These are phyloP conservation scores for Capronia epimyces DNA, from an alignment of 2,329 filamentous ascomycete species.

Conservation along the genomic window DNA sequence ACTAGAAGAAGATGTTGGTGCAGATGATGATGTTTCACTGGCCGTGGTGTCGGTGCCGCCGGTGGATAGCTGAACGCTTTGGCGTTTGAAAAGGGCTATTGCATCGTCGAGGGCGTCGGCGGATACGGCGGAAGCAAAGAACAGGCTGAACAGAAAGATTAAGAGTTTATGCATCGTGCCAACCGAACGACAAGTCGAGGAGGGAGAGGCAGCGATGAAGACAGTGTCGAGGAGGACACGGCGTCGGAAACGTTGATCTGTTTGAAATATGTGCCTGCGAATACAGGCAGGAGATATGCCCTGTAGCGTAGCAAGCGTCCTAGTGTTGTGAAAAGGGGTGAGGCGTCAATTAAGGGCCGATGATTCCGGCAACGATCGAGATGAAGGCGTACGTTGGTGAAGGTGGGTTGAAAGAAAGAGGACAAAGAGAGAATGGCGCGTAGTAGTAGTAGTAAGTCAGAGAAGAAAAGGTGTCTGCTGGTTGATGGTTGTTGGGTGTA, in stretches of 20 bases:
- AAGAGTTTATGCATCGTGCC: constrained; percentile 21
- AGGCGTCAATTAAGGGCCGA: constrained; percentile 1
- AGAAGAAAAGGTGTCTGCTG: constrained; percentile 5
- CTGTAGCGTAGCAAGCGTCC: background rate
- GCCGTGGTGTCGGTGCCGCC: constrained; percentile 22
- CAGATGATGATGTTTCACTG: constrained; percentile 10
- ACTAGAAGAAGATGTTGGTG: background rate
- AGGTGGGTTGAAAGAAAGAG: constrained; percentile 11
- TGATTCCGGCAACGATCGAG: constrained; percentile 5
- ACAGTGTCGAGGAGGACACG: background rate
- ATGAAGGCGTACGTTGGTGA: background rate
- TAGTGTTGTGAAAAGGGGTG: background rate
- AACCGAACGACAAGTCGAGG: background rate
- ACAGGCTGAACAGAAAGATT: constrained; percentile 15
- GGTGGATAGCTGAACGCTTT: constrained; percentile 25
- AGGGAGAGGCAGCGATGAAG: background rate
- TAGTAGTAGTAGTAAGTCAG: constrained; percentile 1
- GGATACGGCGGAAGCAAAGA: constrained; percentile 25
- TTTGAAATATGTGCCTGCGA: constrained; percentile 5
- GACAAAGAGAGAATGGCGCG: constrained; percentile 12
- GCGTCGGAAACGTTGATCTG: background rate
- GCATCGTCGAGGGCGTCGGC: constrained; percentile 24
- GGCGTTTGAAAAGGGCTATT: constrained; percentile 25
- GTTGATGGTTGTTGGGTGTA: constrained; percentile 3
- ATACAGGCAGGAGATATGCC: constrained; percentile 10